These are phyloP conservation scores for Kockiozyma suomiensis DNA, from an alignment of 805 yeast genomes.

Conservation along the genomic window DNA sequence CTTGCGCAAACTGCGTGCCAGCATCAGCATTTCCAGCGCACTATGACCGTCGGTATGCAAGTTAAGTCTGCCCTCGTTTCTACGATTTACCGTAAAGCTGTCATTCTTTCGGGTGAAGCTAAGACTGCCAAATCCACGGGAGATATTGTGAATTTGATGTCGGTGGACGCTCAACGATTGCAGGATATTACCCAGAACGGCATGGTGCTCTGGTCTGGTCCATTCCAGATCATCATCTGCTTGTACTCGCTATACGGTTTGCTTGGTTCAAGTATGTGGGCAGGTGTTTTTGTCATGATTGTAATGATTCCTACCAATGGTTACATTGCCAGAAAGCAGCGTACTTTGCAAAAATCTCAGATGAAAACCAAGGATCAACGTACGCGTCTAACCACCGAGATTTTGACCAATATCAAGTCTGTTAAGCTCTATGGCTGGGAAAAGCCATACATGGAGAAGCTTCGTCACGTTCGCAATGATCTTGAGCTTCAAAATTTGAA, in stretches of 20 bases:
- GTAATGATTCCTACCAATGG: slow-evolving; percentile 84
- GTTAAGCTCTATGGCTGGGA: slow-evolving; percentile 97
- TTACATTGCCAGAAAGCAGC: slow-evolving; percentile 65
- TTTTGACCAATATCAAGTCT: slow-evolving; percentile 87
- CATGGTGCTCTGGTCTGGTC: slow-evolving; percentile 88
- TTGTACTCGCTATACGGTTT: slow-evolving; percentile 70
- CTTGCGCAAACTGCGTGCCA: slow-evolving; percentile 61
- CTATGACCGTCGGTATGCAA: slow-evolving; percentile 62
- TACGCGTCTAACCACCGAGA: slow-evolving; percentile 84
- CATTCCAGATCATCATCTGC: slow-evolving; percentile 83
- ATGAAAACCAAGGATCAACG: slow-evolving; percentile 94
- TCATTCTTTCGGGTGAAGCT: slow-evolving; percentile 67
- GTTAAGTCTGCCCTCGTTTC: slow-evolving; percentile 66
- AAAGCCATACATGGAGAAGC: slow-evolving; percentile 70
- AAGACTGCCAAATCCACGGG: slow-evolving; percentile 66
- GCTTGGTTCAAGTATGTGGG: slow-evolving; percentile 86
- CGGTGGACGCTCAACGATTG: slow-evolving; percentile 72
- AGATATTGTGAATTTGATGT: slow-evolving; percentile 73
- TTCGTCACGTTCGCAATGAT: slow-evolving; percentile 84
- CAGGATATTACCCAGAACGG: slow-evolving; percentile 73
- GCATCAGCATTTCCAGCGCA: slow-evolving; percentile 64
- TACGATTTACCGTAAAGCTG: slow-evolving; percentile 70
- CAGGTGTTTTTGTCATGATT: slow-evolving; percentile 81
- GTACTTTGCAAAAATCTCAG: slow-evolving; percentile 73
- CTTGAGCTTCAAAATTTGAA: slow-evolving; percentile 73